A percentile compares a stretch with the other conserved stretches of the same genome.
phyloP scores from a whole-genome alignment of 176 grass and related monocot genomes.

The Raddia guianensis region DNA sequence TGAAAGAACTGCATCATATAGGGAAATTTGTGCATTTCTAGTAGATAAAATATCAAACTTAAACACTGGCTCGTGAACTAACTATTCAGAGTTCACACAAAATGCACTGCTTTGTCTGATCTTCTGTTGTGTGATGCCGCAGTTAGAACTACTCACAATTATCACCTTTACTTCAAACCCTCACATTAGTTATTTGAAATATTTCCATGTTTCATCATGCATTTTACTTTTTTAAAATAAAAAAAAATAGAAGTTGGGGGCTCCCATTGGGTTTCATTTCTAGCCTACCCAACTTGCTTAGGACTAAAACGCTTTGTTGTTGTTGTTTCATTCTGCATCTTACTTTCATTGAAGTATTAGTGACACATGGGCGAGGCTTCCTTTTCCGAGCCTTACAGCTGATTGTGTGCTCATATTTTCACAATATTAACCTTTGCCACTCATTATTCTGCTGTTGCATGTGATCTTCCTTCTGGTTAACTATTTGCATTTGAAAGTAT shows the following conservation, averaged over 20 bases:
- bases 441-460: not conserved
- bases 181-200: not conserved
- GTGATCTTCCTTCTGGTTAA: no score
- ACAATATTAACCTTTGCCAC: not conserved
- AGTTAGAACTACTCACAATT: not conserved
- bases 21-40: constrained; percentile 13
- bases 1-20: not conserved
- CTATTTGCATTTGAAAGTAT: not conserved
- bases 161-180: not conserved
- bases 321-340: not conserved
- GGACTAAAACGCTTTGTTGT: no score
- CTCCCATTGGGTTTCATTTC: no score
- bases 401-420: not conserved
- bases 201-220: not conserved
- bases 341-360: not conserved
- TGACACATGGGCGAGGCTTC: not conserved
- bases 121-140: not conserved
- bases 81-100: not conserved
- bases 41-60: not conserved
- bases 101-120: not conserved
- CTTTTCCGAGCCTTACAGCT: not conserved
- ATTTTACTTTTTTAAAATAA: constrained; percentile 16
- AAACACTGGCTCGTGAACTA: not conserved
- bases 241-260: no score
- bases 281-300: no score